Evolutionary conservation across 2,329 filamentous ascomycete species (phyloP), one percentile per base, ranked within the genome.

Genomic region (Fusarium bulbicola): DNA sequence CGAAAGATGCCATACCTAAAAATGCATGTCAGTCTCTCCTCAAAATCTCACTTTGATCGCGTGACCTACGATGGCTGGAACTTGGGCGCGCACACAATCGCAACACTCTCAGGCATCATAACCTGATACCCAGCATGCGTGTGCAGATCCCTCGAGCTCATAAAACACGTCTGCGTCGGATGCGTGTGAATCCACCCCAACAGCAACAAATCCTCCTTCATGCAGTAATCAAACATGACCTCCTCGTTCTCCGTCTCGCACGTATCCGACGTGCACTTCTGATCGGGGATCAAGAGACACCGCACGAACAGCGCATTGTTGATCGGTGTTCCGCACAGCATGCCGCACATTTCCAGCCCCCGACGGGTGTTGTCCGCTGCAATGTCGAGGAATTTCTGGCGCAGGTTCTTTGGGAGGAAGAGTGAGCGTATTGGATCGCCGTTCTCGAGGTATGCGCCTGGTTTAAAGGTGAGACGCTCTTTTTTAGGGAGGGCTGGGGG

Each of bases 121-220:
- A 96, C 91, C 82, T 99, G 96, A 80, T 98, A 98, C 16, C 95
- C 95, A 7, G 92, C 92, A 79, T 97, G 95, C 0, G 97, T 99
- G 80, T 99, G 96, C 74, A 98, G 80, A 79, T 99, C 96, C 56
- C 95, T 87, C 54, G 93, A 96, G 80, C 94, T 97, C 93, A 99
- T 97, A 81, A 99, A 99, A 82, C 96, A 99, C 0, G 94, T 97
- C 83, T 99, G 96, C 0, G 92, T 94, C 0, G 96, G 96, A 81
- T 99, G 96, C 1, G 96, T 99, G 80, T 99, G 96, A 69, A 99
- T 99, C 96, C 96, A 99, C 43, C 95, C 95, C 10, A 97, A 87
- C 59, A 97, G 91, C 81, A 97, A 89, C 40, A 98, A 83, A 68
- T 97, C 93, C 78, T 97, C 90, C 10, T 87, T 87, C 76, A 96